phyloP scores from a whole-genome alignment of 2,329 filamentous ascomycete species.

The Colletotrichum liaoningense region DNA sequence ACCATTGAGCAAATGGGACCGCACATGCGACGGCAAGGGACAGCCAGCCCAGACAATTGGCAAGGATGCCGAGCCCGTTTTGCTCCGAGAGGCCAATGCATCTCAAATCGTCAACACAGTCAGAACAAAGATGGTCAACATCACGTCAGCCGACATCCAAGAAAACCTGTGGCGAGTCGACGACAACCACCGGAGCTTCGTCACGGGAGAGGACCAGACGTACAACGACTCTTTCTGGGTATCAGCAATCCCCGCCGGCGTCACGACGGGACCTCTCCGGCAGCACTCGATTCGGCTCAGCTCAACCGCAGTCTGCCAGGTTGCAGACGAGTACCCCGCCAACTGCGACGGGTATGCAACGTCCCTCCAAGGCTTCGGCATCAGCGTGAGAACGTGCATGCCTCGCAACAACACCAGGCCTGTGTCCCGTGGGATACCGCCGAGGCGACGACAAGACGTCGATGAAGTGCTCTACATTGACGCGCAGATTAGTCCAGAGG shows the following conservation, averaged over 20 bases:
- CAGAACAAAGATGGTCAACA: slow-evolving; percentile 15
- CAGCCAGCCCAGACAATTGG: slow-evolving; percentile 9
- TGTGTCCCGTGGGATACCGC: not conserved
- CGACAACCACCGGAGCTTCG: slow-evolving; percentile 26
- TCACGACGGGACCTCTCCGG: slow-evolving; percentile 28
- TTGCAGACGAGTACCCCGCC: slow-evolving; percentile 21
- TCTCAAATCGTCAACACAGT: slow-evolving; percentile 5
- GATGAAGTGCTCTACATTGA: slow-evolving; percentile 28
- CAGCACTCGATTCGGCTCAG: slow-evolving; percentile 33
- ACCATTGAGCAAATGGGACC: slow-evolving; percentile 26
- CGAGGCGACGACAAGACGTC: slow-evolving; percentile 25
- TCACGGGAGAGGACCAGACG: slow-evolving; percentile 11
- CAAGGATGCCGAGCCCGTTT: slow-evolving; percentile 25
- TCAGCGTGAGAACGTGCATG: slow-evolving; percentile 25
- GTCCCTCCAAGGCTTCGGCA: slow-evolving; percentile 25
- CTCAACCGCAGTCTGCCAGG: slow-evolving; percentile 24
- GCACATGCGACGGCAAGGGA: not conserved
- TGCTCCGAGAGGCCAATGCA: slow-evolving; percentile 11
- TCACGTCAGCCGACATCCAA: slow-evolving; percentile 30
- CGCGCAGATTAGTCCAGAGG: slow-evolving; percentile 16
- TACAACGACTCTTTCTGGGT: slow-evolving; percentile 33
- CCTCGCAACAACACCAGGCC: not conserved
- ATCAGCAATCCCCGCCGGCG: slow-evolving; percentile 24
- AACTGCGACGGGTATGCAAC: slow-evolving; percentile 24
- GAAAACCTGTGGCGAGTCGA: slow-evolving; percentile 29